These are phyloP conservation scores for Diatrype stigma DNA, from an alignment of 2,329 filamentous ascomycete genomes.

Conservation along the genomic window DNA sequence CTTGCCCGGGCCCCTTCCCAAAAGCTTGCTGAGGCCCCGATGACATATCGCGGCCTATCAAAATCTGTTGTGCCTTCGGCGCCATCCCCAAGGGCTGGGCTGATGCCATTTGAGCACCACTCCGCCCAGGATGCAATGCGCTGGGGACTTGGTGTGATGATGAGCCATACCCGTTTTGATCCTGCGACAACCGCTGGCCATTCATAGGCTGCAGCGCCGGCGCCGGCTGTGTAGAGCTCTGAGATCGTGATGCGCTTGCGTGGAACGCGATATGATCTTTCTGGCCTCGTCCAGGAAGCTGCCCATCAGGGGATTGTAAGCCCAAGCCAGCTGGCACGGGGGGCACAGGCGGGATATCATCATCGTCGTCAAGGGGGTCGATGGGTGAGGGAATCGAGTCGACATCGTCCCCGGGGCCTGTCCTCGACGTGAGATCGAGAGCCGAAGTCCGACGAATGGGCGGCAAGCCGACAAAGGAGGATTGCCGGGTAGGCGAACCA, in stretches of 20 bases:
- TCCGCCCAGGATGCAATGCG: conserved; percentile 2
- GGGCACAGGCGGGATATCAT: conserved; percentile 17
- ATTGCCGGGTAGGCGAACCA: conserved; percentile 33
- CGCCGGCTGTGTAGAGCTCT: conserved; percentile 12
- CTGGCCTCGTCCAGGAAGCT: conserved; percentile 11
- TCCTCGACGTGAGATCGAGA: conserved; percentile 42
- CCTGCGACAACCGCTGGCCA: conserved; percentile 7
- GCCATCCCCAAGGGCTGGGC: background rate
- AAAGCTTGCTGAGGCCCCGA: conserved; percentile 15
- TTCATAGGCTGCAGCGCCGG: conserved; percentile 8
- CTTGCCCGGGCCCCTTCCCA: conserved; percentile 14
- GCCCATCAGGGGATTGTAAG: conserved; percentile 25
- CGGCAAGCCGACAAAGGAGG: conserved; percentile 54
- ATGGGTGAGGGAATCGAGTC: conserved; percentile 20
- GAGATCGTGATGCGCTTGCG: conserved; percentile 20
- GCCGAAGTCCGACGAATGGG: conserved; percentile 56
- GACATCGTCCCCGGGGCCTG: conserved; percentile 33
- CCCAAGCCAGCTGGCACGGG: conserved; percentile 12
- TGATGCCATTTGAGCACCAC: background rate
- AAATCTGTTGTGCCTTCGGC: conserved; percentile 11
- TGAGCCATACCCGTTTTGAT: conserved; percentile 12
- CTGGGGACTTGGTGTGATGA: conserved; percentile 7
- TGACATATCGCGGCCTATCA: conserved; percentile 19
- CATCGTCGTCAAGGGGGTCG: conserved; percentile 19
- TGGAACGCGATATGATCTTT: conserved; percentile 5